Evolutionary conservation across 208 protist genomes (phyloP), one percentile per base, ranked within the genome.

Genomic region (Eutreptiella sp.): DNA sequence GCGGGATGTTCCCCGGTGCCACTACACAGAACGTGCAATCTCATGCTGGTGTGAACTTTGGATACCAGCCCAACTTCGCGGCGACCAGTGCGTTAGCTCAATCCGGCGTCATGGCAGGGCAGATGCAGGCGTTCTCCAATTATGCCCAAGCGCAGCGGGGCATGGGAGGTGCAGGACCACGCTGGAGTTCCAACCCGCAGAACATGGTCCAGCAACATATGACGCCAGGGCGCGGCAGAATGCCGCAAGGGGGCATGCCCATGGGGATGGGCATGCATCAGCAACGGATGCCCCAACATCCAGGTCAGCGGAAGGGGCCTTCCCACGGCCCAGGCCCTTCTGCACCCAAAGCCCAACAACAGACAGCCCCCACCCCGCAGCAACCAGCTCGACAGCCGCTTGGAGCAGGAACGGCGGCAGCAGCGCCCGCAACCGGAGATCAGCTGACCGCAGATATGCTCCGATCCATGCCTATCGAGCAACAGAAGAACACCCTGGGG

Each of bases 401-500:
- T 14, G 69, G 80, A n/a, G 39, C 54, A 32, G 2, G 24, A 48
- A 53, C 67, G n/a, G n/a, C n/a, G n/a, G n/a, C n/a, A n/a, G n/a
- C n/a, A n/a, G n/a, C n/a, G n/a, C n/a, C n/a, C n/a, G n/a, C n/a
- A n/a, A n/a, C n/a, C n/a, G n/a, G 92, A 97, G 79, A 90, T 46
- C 77, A 86, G 65, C 81, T 83, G 73, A 72, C 87, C 29, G 64
- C 77, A 14, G 72, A 72, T 26, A 53, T 84, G 43, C 74, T 93
- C 41, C 75, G 75, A 36, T 80, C 58, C 64, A 53, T 89, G 38
- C 74, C 57, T 47, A 74, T 72, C 38, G 80, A 91, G 38, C 83
- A 91, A 77, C 84, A 94, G 78, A 93, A 94, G 81, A 90, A 94
- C 71, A 68, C 94, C 16, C 84, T 98, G 35, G 94, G 94, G 53